Base-by-base conservation (phyloP, 2,329 filamentous ascomycete genomes). In the Madurella fahalii region DNA sequence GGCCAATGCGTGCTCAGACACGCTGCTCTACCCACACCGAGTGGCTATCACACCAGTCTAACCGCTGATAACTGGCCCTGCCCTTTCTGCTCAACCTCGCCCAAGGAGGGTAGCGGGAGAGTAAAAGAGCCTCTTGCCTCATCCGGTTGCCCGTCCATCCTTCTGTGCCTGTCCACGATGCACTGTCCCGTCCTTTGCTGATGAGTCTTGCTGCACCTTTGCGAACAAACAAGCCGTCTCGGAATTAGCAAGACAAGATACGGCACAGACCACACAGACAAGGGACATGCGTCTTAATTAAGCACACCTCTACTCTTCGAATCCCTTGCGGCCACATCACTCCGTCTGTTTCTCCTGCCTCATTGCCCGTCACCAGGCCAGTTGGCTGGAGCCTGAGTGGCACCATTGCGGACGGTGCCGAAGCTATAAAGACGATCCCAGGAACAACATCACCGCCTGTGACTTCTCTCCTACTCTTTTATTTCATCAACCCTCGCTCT, bases 291-390 rank as follows among this genome's bases (percentile, higher is more conserved):
- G 50, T 45, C 43, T 49, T 57, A 50, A 55, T 59, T 59, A 57
- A 53, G 50, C 53, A 50, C 56, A 41, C 46, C 42, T 44, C 46
- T 32, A 32, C 32, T 57, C 50, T 56, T 63, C 59, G 56, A 64
- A 63, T 64, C 58, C 59, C 37, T 57, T 62, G 50, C 56, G 52
- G 59, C 60, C 63, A 64, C 63, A 61, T 62, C 60, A 63, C 47
- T 32, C 44, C 18, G 37, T 47, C 53, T 43, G 32, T 15, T 47
- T 45, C 32, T 45, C 40, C 31, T 47, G 25, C 44, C 42, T 47
- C 20, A 17, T 30, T 46, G 41, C 7, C 32, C 39, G 32, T 47
- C 15, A 37, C 39, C n/a, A 20, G 40, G n/a, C 40, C 16, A 20
- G 9, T 17, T 42, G 2, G 3, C 43, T 46, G 50, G 47, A n/a